Conservation (phyloP, 805 yeast genomes). For the Suhomyces xylopsoci region DNA sequence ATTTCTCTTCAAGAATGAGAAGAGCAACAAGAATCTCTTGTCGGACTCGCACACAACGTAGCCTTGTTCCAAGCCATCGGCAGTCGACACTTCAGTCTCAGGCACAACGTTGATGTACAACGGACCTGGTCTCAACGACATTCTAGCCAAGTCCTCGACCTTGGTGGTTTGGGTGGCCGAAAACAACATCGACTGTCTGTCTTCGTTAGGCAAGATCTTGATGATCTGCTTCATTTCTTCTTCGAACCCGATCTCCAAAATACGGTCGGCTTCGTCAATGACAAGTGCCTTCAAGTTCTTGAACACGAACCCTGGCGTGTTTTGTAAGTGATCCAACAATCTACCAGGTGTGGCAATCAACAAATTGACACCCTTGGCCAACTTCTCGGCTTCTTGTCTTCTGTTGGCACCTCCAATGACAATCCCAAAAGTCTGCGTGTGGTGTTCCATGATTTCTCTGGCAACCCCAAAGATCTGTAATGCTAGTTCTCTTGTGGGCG, state of each 20-base stretch:
- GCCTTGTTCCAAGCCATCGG: slow-evolving; percentile 96
- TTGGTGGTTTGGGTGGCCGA: slow-evolving; percentile 99
- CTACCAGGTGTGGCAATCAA: slow-evolving; percentile 98
- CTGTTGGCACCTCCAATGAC: slow-evolving; percentile 99
- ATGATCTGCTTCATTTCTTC: slow-evolving; percentile 98
- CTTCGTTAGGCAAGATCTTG: slow-evolving; percentile 86
- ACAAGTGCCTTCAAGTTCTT: slow-evolving; percentile 91
- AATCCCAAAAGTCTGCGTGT: slow-evolving; percentile 91
- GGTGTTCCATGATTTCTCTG: slow-evolving; percentile 84
- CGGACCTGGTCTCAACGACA: slow-evolving; percentile 92
- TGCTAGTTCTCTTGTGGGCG: slow-evolving; percentile 98
- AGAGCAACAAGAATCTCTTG: slow-evolving; percentile 82
- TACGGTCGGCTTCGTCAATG: slow-evolving; percentile 98
- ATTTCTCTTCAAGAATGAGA: slow-evolving; percentile 91
- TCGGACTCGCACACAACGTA: slow-evolving; percentile 97
- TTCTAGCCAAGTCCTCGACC: slow-evolving; percentile 96
- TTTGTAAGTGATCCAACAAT: slow-evolving; percentile 91
- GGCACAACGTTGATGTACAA: slow-evolving; percentile 89
- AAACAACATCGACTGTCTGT: slow-evolving; percentile 93
- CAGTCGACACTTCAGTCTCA: slow-evolving; percentile 82
- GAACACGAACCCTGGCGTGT: slow-evolving; percentile 89
- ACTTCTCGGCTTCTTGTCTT: slow-evolving; percentile 94
- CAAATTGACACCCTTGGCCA: slow-evolving; percentile 88
- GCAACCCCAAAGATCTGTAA: slow-evolving; percentile 98
- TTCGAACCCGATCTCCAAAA: slow-evolving; percentile 95